Evolutionary conservation across 192 early-diverging fungal species (phyloP).

Genomic region (Gamsiella multidivaricata): DNA sequence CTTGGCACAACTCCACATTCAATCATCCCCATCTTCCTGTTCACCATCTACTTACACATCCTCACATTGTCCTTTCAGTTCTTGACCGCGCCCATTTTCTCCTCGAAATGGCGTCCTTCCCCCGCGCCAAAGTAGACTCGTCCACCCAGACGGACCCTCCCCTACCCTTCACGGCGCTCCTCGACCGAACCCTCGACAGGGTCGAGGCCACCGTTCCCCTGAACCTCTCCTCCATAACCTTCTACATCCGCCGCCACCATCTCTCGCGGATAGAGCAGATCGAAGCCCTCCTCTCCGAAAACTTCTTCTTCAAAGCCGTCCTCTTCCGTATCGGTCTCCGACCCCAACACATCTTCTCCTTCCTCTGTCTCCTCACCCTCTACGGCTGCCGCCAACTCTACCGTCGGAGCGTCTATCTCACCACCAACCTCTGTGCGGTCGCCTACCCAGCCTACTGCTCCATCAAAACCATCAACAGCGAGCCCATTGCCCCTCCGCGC

Average conservation of each 20-base stretch:
- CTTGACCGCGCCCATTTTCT: background rate
- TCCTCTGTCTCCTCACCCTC: slow-evolving; percentile 32
- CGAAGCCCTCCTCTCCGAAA: slow-evolving; percentile 36
- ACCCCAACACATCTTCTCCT: slow-evolving; percentile 47
- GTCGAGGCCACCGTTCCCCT: slow-evolving; percentile 54
- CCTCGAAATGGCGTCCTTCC: slow-evolving; percentile 46
- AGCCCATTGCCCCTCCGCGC: slow-evolving; percentile 28
- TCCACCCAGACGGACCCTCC: slow-evolving; percentile 47
- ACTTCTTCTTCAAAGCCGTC: slow-evolving; percentile 31
- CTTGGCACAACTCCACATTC: too few relatives aligned
- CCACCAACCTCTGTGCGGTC: slow-evolving; percentile 60
- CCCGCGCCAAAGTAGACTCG: slow-evolving; percentile 50
- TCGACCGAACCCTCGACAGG: slow-evolving; percentile 40
- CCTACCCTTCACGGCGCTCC: slow-evolving; percentile 49
- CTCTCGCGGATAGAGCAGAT: slow-evolving; percentile 48
- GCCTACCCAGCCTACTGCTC: slow-evolving; percentile 63
- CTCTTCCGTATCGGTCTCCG: slow-evolving; percentile 50
- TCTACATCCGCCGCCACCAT: slow-evolving; percentile 53
- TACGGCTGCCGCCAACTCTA: slow-evolving; percentile 50
- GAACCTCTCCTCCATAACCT: slow-evolving; percentile 57
- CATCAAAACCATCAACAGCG: slow-evolving; percentile 57
- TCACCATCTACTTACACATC: too few relatives aligned
- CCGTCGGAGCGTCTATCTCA: slow-evolving; percentile 48
- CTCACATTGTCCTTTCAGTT: background rate
- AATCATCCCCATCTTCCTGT: background rate